Evolutionary conservation across 805 yeast genomes (phyloP), one percentile per base, ranked within the genome.

Genomic region (Zygosaccharomyces kombuchaensis): DNA sequence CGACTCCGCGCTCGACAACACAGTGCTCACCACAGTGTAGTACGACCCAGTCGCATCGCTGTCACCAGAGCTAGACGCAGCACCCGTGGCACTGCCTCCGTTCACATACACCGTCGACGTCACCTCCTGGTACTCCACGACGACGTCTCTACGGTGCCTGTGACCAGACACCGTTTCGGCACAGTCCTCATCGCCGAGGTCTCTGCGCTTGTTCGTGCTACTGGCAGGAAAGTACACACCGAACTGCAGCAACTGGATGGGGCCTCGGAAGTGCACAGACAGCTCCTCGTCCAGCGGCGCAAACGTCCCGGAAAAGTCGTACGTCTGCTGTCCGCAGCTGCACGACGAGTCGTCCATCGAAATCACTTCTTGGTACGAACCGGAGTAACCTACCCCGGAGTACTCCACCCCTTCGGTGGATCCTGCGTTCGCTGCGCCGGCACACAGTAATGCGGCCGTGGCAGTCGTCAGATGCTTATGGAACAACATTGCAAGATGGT

Each of bases 161-260:
- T 76, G 82, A 32, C 62, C 62, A 52, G 71, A 76, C 12, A 49
- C 50, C 12, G 40, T 44, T 27, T 46, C 50, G 16, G 58, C 57
- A 56, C 63, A 57, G 14, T 39, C 52, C 5, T 34, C 40, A 45
- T 54, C 57, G 5, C 61, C 69, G 13, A 49, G 64, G 32, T 65
- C 74, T 50, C 69, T 74, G 59, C 71, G 74, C 52, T 70, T 65
- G 55, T 71, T 65, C 34, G 73, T 58, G 35, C 72, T 57, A n/a
- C 74, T 55, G 21, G 77, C 62, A 53, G 87, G 90, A 60, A 82
- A 81, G 75, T 90, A 93, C 45, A 87, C 96, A 67, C 90, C 97
- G 63, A 93, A 88, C 55, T 77, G 74, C 48, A 68, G 64, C 57
- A 84, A 69, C 12, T 74, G 67, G 48, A 84, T 61, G 8, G 93